A percentile compares a stretch with the other conserved stretches of the same genome.
Evolutionary conservation across 352 stramenopile genomes (phyloP).

Genomic region (Phytophthora fragariaefolia): DNA sequence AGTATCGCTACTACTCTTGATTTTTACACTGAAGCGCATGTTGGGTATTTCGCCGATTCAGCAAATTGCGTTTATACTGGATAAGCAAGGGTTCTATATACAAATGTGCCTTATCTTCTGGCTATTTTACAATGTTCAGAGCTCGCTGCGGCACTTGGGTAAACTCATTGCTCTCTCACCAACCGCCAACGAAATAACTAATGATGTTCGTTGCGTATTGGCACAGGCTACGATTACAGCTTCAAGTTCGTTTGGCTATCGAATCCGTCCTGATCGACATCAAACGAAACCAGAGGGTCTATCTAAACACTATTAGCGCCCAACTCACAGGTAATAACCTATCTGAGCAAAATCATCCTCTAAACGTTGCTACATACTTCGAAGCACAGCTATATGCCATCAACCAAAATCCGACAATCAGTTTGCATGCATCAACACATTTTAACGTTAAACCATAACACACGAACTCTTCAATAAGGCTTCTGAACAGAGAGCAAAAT

Average conservation of each 20-base stretch:
- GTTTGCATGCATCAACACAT: too few species aligned
- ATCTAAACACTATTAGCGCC: too few species aligned
- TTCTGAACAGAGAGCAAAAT: too few species aligned
- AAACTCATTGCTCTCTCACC: neutral
- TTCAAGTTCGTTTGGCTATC: constrained; percentile 1
- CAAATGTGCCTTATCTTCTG: constrained; percentile 43
- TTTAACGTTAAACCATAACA: too few species aligned
- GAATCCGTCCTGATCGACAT: too few species aligned
- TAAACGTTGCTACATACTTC: too few species aligned
- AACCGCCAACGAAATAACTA: neutral
- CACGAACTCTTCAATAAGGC: too few species aligned
- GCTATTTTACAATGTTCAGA: constrained; percentile 40
- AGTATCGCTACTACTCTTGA: constrained; percentile 35
- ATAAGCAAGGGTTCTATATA: constrained; percentile 26
- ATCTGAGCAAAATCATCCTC: too few species aligned
- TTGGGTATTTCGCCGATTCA: constrained; percentile 26
- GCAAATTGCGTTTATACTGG: constrained; percentile 44
- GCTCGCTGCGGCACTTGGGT: constrained; percentile 37
- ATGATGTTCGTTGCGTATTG: neutral
- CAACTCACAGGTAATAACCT: too few species aligned
- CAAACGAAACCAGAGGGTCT: too few species aligned
- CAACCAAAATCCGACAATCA: too few species aligned
- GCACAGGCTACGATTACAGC: constrained; percentile 3
- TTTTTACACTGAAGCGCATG: constrained; percentile 26
- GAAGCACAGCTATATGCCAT: too few species aligned